Conservation (phyloP, 306 rosid species). For the Corylus avellana region DNA sequence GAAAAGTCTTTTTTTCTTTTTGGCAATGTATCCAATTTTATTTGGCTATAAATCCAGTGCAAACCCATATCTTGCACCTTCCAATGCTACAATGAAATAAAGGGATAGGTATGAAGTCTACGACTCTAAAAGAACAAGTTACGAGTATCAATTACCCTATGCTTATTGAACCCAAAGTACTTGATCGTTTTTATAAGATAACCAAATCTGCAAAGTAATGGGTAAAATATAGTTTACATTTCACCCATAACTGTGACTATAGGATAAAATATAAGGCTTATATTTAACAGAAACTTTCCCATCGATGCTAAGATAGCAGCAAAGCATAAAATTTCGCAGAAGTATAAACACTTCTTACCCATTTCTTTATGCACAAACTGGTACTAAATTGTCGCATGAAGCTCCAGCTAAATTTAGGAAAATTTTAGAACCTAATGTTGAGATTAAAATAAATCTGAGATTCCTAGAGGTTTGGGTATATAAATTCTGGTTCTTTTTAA, state of each 20-base stretch:
- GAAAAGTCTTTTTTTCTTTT: too few relatives aligned
- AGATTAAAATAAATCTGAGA: background rate
- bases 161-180: background rate
- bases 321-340: background rate
- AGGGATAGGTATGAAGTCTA: background rate
- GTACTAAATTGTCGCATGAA: background rate
- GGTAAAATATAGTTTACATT: too few relatives aligned
- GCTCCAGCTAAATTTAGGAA: background rate
- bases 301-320: background rate
- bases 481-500: too few relatives aligned
- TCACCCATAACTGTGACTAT: background rate
- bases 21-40: background rate
- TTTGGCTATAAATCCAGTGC: background rate
- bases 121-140: background rate
- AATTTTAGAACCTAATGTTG: background rate
- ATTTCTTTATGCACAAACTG: background rate
- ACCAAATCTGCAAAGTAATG: background rate
- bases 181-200: too few relatives aligned
- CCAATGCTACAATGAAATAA: too few relatives aligned
- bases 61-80: background rate
- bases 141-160: background rate
- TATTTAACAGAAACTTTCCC: background rate
- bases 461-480: too few relatives aligned
- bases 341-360: background rate
- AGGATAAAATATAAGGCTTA: background rate